A percentile compares a stretch with the other conserved stretches of the same genome.
Evolutionary conservation across 345 rosid genomes (phyloP).

Genomic region (Salix caprea): DNA sequence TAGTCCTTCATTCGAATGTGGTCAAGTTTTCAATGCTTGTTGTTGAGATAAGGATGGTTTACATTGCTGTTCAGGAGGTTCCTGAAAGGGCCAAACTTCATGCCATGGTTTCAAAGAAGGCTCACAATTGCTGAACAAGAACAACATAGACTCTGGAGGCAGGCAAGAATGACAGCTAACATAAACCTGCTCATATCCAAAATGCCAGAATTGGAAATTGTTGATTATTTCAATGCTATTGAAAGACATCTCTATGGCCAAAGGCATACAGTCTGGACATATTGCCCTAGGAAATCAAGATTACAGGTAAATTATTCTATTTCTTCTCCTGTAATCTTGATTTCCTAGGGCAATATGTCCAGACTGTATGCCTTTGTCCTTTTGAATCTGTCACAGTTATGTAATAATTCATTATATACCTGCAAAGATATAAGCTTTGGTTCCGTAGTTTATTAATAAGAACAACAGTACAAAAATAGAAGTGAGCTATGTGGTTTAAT

Average conservation of each 20-base stretch:
- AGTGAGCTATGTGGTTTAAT: no score
- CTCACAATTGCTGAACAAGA: constrained; percentile 76
- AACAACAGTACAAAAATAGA: no score
- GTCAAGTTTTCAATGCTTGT: constrained; percentile 4
- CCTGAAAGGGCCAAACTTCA: constrained; percentile 80
- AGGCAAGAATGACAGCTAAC: constrained; percentile 76
- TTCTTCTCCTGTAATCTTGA: not conserved
- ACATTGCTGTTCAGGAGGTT: constrained; percentile 62
- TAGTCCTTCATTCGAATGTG: not conserved
- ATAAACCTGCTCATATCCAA: constrained; percentile 54
- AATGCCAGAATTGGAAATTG: constrained; percentile 84
- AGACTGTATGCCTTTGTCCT: not conserved
- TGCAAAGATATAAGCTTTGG: not conserved
- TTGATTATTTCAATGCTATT: constrained; percentile 84
- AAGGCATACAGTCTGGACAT: no score
- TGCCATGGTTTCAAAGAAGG: constrained; percentile 91
- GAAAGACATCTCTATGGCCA: constrained; percentile 73
- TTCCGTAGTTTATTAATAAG: no score
- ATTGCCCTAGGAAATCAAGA: no score
- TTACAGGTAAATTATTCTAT: constrained; percentile 41
- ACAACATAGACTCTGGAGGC: constrained; percentile 81
- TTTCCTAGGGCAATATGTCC: not conserved
- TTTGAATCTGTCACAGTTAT: not conserved
- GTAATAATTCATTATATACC: not conserved
- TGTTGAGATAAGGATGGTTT: constrained; percentile 12